A percentile compares a stretch with the other conserved stretches of the same genome.
These are phyloP conservation scores for Trichosporon ovoides DNA, from an alignment of 1,284 basidiomycete species.

Conservation along the genomic window DNA sequence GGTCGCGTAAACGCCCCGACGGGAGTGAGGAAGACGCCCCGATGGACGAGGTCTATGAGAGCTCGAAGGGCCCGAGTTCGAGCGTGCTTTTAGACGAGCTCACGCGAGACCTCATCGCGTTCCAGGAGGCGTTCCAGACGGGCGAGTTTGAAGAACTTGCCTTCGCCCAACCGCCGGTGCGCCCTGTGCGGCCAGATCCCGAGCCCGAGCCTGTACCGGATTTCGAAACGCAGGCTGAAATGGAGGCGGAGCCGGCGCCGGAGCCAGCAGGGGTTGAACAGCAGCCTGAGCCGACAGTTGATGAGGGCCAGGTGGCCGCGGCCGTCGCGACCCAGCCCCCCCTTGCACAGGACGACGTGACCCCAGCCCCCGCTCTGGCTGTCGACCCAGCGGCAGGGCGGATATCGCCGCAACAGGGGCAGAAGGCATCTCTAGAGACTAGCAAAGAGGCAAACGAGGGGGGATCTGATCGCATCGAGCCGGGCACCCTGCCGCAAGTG, in stretches of 20 bases:
- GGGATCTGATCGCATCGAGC: not conserved
- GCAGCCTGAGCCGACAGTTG: not conserved
- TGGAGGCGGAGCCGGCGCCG: not conserved
- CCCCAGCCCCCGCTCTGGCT: too few species aligned
- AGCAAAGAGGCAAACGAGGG: not conserved
- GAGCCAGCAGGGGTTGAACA: not conserved
- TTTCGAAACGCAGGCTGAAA: not conserved
- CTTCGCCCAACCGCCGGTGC: conserved; percentile 23
- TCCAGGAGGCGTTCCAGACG: conserved; percentile 76
- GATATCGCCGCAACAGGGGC: not conserved
- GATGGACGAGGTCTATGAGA: not conserved
- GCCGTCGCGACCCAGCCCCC: not conserved
- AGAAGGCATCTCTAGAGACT: too few species aligned
- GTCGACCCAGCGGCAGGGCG: not conserved
- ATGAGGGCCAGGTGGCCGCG: not conserved
- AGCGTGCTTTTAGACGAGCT: conserved; percentile 71
- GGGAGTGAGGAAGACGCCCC: conserved; percentile 9
- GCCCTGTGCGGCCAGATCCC: not conserved
- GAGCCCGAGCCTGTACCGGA: not conserved
- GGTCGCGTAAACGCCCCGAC: not conserved
- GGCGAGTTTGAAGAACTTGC: conserved; percentile 36
- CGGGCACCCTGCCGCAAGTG: not conserved
- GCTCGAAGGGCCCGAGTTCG: not conserved
- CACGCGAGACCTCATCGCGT: conserved; percentile 75
- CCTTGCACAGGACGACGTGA: not conserved